A percentile compares a stretch with the other conserved stretches of the same genome.
These are phyloP conservation scores for Plicaturopsis crispa DNA, from an alignment of 768 basidiomycete species.

Conservation along the genomic window DNA sequence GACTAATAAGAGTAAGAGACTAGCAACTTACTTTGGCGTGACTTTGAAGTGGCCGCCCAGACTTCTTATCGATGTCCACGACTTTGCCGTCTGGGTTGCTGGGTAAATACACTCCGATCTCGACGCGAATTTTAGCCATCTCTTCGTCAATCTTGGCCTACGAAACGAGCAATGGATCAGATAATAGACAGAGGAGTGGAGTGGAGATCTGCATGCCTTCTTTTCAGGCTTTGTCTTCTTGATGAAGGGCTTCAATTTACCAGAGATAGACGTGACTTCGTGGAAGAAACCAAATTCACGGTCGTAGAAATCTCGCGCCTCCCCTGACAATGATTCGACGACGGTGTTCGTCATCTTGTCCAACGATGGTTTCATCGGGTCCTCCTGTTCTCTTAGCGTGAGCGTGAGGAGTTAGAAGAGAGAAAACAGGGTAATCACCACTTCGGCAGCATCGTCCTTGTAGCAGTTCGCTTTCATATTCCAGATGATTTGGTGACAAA, in stretches of 20 bases:
- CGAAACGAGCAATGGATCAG: slow-evolving; percentile 6
- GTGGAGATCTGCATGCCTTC: slow-evolving; percentile 47
- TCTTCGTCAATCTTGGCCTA: slow-evolving; percentile 99
- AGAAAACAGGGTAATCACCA: slow-evolving; percentile 36
- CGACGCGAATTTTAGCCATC: slow-evolving; percentile 92
- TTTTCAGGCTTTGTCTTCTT: slow-evolving; percentile 95
- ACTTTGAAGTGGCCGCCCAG: slow-evolving; percentile 91
- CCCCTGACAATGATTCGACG: slow-evolving; percentile 80
- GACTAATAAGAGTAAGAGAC: background rate
- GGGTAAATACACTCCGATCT: slow-evolving; percentile 94
- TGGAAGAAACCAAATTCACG: slow-evolving; percentile 94
- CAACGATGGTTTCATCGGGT: slow-evolving; percentile 94
- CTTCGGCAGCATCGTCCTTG: slow-evolving; percentile 83
- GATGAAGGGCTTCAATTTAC: slow-evolving; percentile 93
- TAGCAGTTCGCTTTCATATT: slow-evolving; percentile 99
- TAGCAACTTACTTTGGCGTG: slow-evolving; percentile 76
- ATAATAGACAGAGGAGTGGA: background rate
- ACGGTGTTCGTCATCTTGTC: slow-evolving; percentile 79
- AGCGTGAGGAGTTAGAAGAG: slow-evolving; percentile 3
- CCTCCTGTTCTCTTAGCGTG: slow-evolving; percentile 47
- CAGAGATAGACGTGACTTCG: slow-evolving; percentile 96
- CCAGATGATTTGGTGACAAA: slow-evolving; percentile 99
- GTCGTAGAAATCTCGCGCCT: slow-evolving; percentile 84
- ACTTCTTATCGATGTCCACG: slow-evolving; percentile 95
- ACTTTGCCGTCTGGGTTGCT: slow-evolving; percentile 96